These are phyloP conservation scores for Xylaria sp. DNA, from an alignment of 2,329 filamentous ascomycete species.

Conservation along the genomic window DNA sequence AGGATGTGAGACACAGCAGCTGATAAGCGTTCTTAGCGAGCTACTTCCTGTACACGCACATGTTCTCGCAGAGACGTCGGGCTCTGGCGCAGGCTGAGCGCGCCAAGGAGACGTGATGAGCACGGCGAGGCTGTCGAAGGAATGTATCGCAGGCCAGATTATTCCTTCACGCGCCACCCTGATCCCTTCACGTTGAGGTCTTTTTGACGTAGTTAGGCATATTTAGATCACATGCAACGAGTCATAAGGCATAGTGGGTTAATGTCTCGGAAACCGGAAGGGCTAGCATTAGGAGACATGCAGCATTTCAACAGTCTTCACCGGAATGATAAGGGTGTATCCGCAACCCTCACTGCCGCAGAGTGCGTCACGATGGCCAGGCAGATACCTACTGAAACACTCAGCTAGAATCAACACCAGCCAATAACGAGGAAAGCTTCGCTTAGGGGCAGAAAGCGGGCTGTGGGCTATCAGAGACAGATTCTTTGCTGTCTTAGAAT, in stretches of 20 bases:
- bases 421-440: neutral
- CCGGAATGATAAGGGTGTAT: neutral
- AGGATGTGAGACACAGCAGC: neutral
- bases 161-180: neutral
- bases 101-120: neutral
- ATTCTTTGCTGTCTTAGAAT: neutral
- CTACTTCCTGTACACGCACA: constrained; percentile 26
- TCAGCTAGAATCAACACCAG: too few relatives aligned
- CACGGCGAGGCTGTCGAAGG: neutral
- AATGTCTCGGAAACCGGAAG: neutral
- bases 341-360: too few relatives aligned
- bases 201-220: neutral
- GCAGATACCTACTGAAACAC: neutral
- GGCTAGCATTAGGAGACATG: neutral
- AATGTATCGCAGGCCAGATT: neutral
- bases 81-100: neutral
- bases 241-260: too few relatives aligned
- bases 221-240: neutral
- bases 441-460: neutral
- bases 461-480: neutral
- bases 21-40: constrained; percentile 10
- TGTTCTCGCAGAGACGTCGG: constrained; percentile 24
- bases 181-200: neutral
- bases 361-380: too few relatives aligned
- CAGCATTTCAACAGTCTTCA: too few relatives aligned